Evolutionary conservation across 139 green algal genomes (phyloP).

Genomic region (Coelastrella sp.): DNA sequence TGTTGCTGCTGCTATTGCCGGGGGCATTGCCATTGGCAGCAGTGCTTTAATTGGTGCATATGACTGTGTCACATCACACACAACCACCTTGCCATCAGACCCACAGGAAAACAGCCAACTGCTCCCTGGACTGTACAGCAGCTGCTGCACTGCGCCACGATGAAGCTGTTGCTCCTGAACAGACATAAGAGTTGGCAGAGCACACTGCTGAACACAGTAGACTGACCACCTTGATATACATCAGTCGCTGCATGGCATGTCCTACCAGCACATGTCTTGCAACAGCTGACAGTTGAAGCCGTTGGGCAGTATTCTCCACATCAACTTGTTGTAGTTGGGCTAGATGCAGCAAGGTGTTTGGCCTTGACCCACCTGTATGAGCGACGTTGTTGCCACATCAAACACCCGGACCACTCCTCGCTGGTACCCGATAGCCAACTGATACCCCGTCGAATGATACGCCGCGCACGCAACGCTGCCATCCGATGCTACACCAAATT

Average conservation of each 20-base stretch:
- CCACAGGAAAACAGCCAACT: constrained; percentile 70
- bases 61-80: constrained; percentile 69
- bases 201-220: background rate
- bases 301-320: background rate
- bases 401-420: constrained; percentile 77
- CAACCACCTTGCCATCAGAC: constrained; percentile 74
- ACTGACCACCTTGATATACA: background rate
- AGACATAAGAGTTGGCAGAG: background rate
- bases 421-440: constrained; percentile 76
- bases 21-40: background rate
- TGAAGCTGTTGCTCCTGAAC: constrained; percentile 82
- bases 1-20: background rate
- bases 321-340: background rate
- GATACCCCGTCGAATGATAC: constrained; percentile 66
- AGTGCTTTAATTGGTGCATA: background rate
- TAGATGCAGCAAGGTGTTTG: background rate
- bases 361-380: constrained; percentile 65
- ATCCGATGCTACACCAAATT: constrained; percentile 63
- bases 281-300: too few relatives aligned
- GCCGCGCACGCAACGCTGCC: constrained; percentile 52
- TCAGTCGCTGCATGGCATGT: background rate
- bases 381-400: constrained; percentile 69
- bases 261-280: too few relatives aligned
- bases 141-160: constrained; percentile 54
- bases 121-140: constrained; percentile 70